Percentiles rank a stretch among this genome's conserved stretches.
Conservation (phyloP, 1,284 basidiomycete species). For the Marasmius tenuissimus region DNA sequence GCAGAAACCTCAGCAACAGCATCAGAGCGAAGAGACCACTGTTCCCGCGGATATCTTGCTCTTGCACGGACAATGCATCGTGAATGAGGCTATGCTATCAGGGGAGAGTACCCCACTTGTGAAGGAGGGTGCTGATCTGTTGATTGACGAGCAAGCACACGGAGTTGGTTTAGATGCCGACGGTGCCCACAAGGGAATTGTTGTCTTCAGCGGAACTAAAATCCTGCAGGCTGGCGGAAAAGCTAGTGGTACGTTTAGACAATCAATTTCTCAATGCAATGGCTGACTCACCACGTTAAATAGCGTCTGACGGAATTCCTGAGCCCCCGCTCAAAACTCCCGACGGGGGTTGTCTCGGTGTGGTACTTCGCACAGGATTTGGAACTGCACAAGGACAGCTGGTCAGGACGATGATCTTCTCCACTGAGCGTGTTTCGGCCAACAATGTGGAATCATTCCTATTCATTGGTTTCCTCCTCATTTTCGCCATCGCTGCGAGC, state of each 20-base stretch:
- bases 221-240: slow-evolving; percentile 72
- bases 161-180: slow-evolving; percentile 82
- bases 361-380: slow-evolving; percentile 94
- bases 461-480: slow-evolving; percentile 94
- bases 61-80: slow-evolving; percentile 87
- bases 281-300: slow-evolving; percentile 36
- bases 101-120: slow-evolving; percentile 94
- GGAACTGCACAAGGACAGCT: slow-evolving; percentile 95
- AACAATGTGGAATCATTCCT: slow-evolving; percentile 93
- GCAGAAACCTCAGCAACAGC: slow-evolving; percentile 30
- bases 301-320: slow-evolving; percentile 9
- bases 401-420: slow-evolving; percentile 93
- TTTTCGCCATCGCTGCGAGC: slow-evolving; percentile 93
- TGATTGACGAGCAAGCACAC: slow-evolving; percentile 80
- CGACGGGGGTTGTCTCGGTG: slow-evolving; percentile 86
- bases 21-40: slow-evolving; percentile 74
- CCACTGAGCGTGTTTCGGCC: slow-evolving; percentile 90
- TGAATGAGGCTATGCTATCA: slow-evolving; percentile 97
- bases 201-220: slow-evolving; percentile 94
- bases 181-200: slow-evolving; percentile 81
- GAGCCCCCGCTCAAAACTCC: slow-evolving; percentile 54
- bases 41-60: slow-evolving; percentile 91
- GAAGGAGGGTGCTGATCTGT: slow-evolving; percentile 62
- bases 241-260: slow-evolving; percentile 35
- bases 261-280: slow-evolving; percentile 27